Base-by-base conservation (phyloP, 2,329 filamentous ascomycete species). In the Tolypocladium endophyticum region DNA sequence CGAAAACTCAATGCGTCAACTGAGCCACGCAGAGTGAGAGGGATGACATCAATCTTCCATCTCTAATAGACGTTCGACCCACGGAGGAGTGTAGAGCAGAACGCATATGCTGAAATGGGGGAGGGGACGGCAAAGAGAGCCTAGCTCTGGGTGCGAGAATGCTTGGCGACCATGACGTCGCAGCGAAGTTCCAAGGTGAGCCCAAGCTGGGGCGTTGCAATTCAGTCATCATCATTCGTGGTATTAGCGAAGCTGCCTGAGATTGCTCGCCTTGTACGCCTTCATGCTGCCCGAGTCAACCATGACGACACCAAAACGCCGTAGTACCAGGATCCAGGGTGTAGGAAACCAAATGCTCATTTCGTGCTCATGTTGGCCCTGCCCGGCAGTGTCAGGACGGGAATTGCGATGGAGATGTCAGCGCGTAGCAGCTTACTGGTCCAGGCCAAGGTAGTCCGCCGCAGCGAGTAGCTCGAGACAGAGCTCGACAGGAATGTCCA, bases 401-500 rank as follows among this genome's bases (percentile, higher is more conserved):
- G 16, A 52, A 52, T 12, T 25, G 23, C 39, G 59, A 81, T 79
- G 61, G 61, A 41, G 23, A 43, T 61, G 20, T 50, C 30, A 43
- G 64, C 30, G 55, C 41, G 60, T 4, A 33, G 50, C 64, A 61
- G 65, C 73, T 71, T 73, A 75, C 74, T 76, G 74, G 73, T 89
- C 86, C 70, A 92, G 75, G 67, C 87, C 85, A 64, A 92, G 76
- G 70, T 85, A 93, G 74, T 92, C 88, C 33, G 89, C 88, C 18
- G 88, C 89, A 76, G 88, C 87, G 64, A 93, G 75, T 61, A 93
- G 73, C 75, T 92, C 89, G 52, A 93, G 78, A 66, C 88, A 92
- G 56, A 92, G 77, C 74, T 92, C 88, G 36, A 88, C 84, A 16
- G 88, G 88, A 61, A 92, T 87, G 20, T 92, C 88, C 85, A 92